Conservation (phyloP, 306 rosid genomes). For the Spatholobus suberectus region DNA sequence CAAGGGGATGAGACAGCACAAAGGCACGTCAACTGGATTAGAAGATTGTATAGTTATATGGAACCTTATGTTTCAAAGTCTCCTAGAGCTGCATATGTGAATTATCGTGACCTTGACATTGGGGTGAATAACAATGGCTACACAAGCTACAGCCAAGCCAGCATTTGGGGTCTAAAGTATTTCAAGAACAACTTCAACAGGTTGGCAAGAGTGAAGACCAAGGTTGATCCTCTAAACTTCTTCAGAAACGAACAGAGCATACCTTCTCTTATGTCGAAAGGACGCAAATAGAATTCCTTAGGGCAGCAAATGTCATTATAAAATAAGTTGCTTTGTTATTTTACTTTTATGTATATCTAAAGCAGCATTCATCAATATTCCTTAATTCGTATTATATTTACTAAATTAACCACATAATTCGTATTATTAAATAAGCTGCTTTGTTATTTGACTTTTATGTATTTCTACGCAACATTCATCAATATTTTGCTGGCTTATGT, state of each 20-base stretch:
- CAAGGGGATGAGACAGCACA: conserved; percentile 35
- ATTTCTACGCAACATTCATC: neutral
- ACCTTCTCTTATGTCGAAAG: conserved; percentile 34
- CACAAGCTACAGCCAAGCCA: conserved; percentile 43
- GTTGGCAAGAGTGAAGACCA: conserved; percentile 40
- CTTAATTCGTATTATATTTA: neutral
- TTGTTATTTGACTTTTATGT: neutral
- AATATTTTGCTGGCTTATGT: no score
- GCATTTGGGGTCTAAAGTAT: conserved; percentile 49
- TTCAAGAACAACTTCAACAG: conserved; percentile 38
- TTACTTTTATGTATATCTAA: neutral
- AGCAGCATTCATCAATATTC: neutral
- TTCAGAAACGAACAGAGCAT: conserved; percentile 46
- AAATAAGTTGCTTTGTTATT: neutral
- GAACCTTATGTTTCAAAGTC: conserved; percentile 41
- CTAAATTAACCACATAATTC: no score
- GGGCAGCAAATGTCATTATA: neutral
- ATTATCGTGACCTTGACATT: conserved; percentile 46
- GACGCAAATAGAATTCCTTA: conserved; percentile 22
- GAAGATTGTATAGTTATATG: conserved; percentile 35
- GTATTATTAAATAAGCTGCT: conserved; percentile 18
- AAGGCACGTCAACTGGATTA: conserved; percentile 35
- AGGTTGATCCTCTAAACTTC: conserved; percentile 45
- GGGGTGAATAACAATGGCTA: conserved; percentile 40
- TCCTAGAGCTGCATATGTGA: conserved; percentile 45